Conservation (phyloP, 2,329 filamentous ascomycete genomes). For the Gaeumannomyces sp. region DNA sequence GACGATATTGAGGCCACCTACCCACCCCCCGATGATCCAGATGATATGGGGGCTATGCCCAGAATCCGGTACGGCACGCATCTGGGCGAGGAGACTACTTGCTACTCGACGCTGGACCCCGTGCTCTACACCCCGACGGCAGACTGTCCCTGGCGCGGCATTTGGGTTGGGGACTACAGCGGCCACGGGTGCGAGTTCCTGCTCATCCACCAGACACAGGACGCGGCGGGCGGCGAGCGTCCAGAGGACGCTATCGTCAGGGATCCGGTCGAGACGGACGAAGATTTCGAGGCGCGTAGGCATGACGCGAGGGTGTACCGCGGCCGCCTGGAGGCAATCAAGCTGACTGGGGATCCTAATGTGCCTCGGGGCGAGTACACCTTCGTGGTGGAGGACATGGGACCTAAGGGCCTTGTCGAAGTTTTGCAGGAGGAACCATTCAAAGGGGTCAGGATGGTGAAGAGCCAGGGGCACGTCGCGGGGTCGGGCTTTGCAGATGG, state of each 20-base stretch:
- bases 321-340: constrained; percentile 74
- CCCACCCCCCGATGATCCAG: not conserved
- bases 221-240: constrained; percentile 31
- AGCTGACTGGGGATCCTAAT: constrained; percentile 86
- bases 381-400: constrained; percentile 75
- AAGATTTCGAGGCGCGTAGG: constrained; percentile 39
- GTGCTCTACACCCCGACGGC: constrained; percentile 72
- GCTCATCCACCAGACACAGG: constrained; percentile 59
- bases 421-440: constrained; percentile 63
- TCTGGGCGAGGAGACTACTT: constrained; percentile 51
- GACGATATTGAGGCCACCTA: not conserved
- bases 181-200: constrained; percentile 87
- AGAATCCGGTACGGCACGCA: constrained; percentile 34
- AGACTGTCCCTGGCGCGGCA: constrained; percentile 77
- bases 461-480: constrained; percentile 72
- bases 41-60: constrained; percentile 11
- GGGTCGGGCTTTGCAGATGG: constrained; percentile 63
- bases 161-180: constrained; percentile 89
- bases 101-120: constrained; percentile 66
- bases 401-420: constrained; percentile 56
- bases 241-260: constrained; percentile 33
- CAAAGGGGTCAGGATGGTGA: constrained; percentile 66
- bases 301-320: constrained; percentile 45
- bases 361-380: constrained; percentile 81
- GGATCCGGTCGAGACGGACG: constrained; percentile 34